Evolutionary conservation across 805 yeast genomes (phyloP).

Genomic region (Monosporozyma solicola): DNA sequence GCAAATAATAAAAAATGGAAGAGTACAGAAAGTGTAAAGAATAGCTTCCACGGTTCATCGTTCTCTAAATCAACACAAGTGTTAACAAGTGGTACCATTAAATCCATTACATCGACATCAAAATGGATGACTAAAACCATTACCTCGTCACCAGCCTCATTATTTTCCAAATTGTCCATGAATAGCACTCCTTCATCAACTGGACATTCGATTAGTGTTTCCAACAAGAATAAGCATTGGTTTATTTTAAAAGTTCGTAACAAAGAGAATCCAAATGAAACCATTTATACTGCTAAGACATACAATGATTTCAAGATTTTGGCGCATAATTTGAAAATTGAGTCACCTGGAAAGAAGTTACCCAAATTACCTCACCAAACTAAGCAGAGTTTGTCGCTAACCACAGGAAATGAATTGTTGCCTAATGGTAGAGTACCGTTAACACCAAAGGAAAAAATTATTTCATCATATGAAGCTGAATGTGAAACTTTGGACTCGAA

Average conservation of each 20-base stretch:
- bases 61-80: conserved; percentile 1
- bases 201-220: background rate
- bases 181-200: conserved; percentile 6
- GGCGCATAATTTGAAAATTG: conserved; percentile 40
- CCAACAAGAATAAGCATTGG: conserved; percentile 22
- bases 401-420: conserved; percentile 7
- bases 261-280: conserved; percentile 23
- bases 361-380: conserved; percentile 52
- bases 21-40: conserved; percentile 1
- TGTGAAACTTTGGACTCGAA: conserved; percentile 1
- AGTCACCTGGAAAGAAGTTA: conserved; percentile 62
- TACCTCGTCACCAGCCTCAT: conserved; percentile 13
- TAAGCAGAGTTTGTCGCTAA: conserved; percentile 29
- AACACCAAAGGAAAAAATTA: conserved; percentile 14
- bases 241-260: conserved; percentile 43
- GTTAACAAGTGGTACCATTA: conserved; percentile 3
- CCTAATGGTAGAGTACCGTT: conserved; percentile 3
- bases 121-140: conserved; percentile 27
- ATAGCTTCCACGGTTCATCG: background rate
- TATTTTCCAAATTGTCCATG: conserved; percentile 23
- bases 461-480: conserved; percentile 10
- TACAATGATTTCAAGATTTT: conserved; percentile 62
- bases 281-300: conserved; percentile 45
- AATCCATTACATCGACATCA: conserved; percentile 8
- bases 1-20: conserved; percentile 6